Percentiles rank a stretch among this genome's conserved stretches.
Evolutionary conservation across 2,329 filamentous ascomycete species (phyloP).

Genomic region (Phoma sp.): DNA sequence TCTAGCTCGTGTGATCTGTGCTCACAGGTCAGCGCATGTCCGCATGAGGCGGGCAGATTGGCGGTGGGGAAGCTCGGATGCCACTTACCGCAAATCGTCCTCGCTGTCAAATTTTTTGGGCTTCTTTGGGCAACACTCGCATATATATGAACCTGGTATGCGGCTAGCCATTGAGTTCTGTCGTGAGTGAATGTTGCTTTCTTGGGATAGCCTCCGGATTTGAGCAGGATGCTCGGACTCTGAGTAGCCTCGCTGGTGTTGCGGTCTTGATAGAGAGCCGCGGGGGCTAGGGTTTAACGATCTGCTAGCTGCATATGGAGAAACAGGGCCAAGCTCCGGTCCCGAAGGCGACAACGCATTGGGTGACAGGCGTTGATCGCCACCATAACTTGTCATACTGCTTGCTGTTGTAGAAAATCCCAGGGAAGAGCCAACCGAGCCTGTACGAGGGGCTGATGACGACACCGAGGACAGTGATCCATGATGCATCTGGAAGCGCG

Average conservation of each 20-base stretch:
- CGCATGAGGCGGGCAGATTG: constrained; percentile 18
- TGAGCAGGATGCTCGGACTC: constrained; percentile 47
- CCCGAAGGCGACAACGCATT: constrained; percentile 63
- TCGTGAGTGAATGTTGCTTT: constrained; percentile 53
- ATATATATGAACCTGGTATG: constrained; percentile 70
- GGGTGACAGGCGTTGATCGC: constrained; percentile 66
- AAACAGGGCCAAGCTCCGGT: constrained; percentile 61
- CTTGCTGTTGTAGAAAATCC: constrained; percentile 64
- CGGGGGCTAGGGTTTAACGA: constrained; percentile 52
- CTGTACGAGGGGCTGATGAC: constrained; percentile 67
- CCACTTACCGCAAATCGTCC: constrained; percentile 79
- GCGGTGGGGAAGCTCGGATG: constrained; percentile 34
- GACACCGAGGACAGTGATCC: constrained; percentile 67
- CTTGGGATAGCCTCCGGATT: constrained; percentile 56
- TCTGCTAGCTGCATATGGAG: constrained; percentile 59
- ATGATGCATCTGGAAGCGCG: constrained; percentile 62
- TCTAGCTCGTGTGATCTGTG: constrained; percentile 84
- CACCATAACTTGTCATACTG: constrained; percentile 69
- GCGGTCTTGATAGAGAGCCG: constrained; percentile 46
- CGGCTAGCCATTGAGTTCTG: constrained; percentile 57
- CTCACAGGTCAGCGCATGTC: constrained; percentile 28
- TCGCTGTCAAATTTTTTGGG: constrained; percentile 90
- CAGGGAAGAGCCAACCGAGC: constrained; percentile 67
- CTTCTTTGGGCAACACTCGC: constrained; percentile 96
- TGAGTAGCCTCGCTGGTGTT: constrained; percentile 50